Evolutionary conservation across 305 asterid genomes (phyloP).

Genomic region (Fraxinus platypoda): DNA sequence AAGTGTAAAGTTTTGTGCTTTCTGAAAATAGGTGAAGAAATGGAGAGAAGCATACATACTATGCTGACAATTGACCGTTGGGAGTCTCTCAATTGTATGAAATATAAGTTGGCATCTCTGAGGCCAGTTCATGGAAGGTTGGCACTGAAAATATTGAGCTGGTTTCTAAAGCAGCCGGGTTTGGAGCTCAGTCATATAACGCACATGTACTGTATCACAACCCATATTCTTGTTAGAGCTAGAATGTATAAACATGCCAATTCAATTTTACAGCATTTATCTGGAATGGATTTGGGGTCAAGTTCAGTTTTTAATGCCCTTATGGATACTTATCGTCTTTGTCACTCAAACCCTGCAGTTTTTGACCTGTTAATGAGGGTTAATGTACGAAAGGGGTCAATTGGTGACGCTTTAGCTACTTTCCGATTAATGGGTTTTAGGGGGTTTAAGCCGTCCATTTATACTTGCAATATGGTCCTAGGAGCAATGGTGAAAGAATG

Average conservation of each 20-base stretch:
- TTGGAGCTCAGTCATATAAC: conserved; percentile 57
- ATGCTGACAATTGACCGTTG: conserved; percentile 80
- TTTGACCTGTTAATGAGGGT: conserved; percentile 80
- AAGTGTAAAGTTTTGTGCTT: background rate
- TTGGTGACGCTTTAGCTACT: conserved; percentile 52
- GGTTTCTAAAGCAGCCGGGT: conserved; percentile 80
- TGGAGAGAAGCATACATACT: conserved; percentile 55
- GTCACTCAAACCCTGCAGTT: conserved; percentile 85
- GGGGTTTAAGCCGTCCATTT: conserved; percentile 67
- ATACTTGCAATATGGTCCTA: conserved; percentile 76
- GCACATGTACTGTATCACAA: conserved; percentile 71
- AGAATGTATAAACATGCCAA: conserved; percentile 71
- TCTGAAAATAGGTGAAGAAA: conserved; percentile 46
- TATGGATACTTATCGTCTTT: conserved; percentile 67
- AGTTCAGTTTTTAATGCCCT: conserved; percentile 54
- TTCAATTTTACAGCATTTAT: conserved; percentile 46
- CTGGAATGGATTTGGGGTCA: conserved; percentile 45
- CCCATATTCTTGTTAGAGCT: conserved; percentile 79
- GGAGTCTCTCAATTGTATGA: conserved; percentile 86
- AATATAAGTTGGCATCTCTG: conserved; percentile 54
- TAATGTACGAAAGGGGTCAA: conserved; percentile 48
- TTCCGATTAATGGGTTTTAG: conserved; percentile 57
- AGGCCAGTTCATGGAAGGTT: conserved; percentile 82
- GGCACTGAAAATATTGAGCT: conserved; percentile 78
- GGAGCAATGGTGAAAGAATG: conserved; percentile 45